Percentiles rank a stretch among this genome's conserved stretches.
These are phyloP conservation scores for Eucalyptus tenuipes DNA, from an alignment of 345 rosid species.

Conservation along the genomic window DNA sequence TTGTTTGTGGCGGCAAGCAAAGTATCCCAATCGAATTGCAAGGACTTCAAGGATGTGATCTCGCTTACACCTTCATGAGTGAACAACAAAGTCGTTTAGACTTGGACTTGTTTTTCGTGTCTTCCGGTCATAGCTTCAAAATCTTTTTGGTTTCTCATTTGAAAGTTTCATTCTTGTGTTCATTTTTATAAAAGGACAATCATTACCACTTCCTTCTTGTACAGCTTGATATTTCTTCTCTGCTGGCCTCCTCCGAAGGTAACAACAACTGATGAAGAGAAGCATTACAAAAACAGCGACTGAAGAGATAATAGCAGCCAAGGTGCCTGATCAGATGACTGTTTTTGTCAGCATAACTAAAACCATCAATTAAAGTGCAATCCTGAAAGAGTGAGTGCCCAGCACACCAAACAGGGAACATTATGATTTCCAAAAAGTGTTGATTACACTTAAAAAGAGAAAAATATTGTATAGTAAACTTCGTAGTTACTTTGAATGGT, in stretches of 20 bases:
- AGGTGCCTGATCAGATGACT: not conserved
- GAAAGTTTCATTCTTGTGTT: not conserved
- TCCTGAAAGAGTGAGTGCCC: not conserved
- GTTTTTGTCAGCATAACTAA: not conserved
- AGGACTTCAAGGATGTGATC: not conserved
- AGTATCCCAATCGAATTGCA: conserved; percentile 6
- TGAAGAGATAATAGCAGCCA: not conserved
- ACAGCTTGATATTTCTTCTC: not conserved
- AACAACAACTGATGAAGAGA: not conserved
- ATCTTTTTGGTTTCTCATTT: not conserved
- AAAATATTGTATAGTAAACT: no score
- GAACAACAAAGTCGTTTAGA: not conserved
- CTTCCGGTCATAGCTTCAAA: not conserved
- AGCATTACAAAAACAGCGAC: not conserved
- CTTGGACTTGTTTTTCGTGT: not conserved
- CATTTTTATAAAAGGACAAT: not conserved
- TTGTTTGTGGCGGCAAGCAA: not conserved
- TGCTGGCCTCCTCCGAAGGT: not conserved
- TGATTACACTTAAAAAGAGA: no score
- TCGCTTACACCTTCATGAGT: not conserved
- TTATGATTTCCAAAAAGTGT: not conserved
- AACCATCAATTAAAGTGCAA: not conserved
- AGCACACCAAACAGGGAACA: not conserved
- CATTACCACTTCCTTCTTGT: not conserved
- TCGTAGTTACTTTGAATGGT: not conserved